phyloP scores from a whole-genome alignment of 1,284 basidiomycete species.

The Sporisorium scitamineum region DNA sequence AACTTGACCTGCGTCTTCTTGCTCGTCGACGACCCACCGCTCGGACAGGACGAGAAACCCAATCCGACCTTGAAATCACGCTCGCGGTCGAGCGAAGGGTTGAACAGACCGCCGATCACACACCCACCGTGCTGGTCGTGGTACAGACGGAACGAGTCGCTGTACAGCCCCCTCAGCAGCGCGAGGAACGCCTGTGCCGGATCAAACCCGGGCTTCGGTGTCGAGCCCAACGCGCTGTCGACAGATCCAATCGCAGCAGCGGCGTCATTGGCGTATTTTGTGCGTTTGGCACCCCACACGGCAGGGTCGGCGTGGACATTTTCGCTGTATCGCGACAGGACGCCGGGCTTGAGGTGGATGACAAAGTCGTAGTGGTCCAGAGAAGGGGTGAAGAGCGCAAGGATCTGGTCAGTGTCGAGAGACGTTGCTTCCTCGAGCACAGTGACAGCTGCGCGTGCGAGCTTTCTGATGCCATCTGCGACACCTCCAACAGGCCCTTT shows the following conservation, averaged over 20 bases:
- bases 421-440: slow-evolving; percentile 58
- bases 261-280: slow-evolving; percentile 73
- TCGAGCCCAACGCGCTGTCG: slow-evolving; percentile 58
- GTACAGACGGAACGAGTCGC: slow-evolving; percentile 85
- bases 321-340: slow-evolving; percentile 79
- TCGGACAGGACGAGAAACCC: slow-evolving; percentile 76
- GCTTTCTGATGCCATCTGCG: slow-evolving; percentile 59
- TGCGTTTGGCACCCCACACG: slow-evolving; percentile 56
- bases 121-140: slow-evolving; percentile 83
- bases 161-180: slow-evolving; percentile 77
- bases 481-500: slow-evolving; percentile 51
- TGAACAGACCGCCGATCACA: slow-evolving; percentile 86
- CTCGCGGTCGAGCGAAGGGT: slow-evolving; percentile 74
- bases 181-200: slow-evolving; percentile 78
- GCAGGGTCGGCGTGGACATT: slow-evolving; percentile 62
- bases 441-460: slow-evolving; percentile 48
- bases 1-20: slow-evolving; percentile 72
- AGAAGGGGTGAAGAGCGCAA: slow-evolving; percentile 87
- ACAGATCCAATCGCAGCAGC: slow-evolving; percentile 8
- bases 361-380: slow-evolving; percentile 86
- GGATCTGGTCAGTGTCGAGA: slow-evolving; percentile 18
- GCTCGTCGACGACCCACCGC: background rate
- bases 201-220: slow-evolving; percentile 75
- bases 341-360: slow-evolving; percentile 78
- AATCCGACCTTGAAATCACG: slow-evolving; percentile 83